Evolutionary conservation across 495 filamentous ascomycete genomes (phyloP).

Genomic region (Penicillium pulvis): DNA sequence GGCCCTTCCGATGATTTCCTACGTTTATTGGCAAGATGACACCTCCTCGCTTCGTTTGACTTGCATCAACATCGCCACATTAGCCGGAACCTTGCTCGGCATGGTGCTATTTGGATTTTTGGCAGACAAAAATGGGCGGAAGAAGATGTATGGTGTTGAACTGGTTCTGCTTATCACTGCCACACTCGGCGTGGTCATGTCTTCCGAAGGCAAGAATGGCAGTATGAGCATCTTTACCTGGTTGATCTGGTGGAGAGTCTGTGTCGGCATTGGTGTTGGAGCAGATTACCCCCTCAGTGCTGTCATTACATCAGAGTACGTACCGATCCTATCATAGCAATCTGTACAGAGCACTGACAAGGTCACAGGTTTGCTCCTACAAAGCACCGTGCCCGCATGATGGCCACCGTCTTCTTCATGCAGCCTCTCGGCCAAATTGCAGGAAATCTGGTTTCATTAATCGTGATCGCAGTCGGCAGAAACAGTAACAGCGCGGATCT

Average conservation of each 20-base stretch:
- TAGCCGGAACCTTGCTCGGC: conserved; percentile 60
- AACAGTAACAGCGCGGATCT: conserved; percentile 33
- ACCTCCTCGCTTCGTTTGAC: conserved; percentile 39
- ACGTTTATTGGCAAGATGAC: conserved; percentile 61
- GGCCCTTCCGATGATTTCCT: conserved; percentile 60
- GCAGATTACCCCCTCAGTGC: conserved; percentile 60
- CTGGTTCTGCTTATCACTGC: conserved; percentile 58
- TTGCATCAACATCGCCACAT: conserved; percentile 61
- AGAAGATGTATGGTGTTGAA: conserved; percentile 65
- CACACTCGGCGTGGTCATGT: conserved; percentile 58
- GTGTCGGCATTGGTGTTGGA: conserved; percentile 60
- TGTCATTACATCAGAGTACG: conserved; percentile 63
- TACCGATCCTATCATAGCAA: not conserved
- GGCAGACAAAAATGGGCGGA: conserved; percentile 63
- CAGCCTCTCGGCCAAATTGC: conserved; percentile 67
- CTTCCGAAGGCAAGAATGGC: conserved; percentile 38
- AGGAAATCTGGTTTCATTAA: conserved; percentile 53
- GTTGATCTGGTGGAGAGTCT: conserved; percentile 60
- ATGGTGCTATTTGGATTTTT: conserved; percentile 64
- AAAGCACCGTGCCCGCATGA: conserved; percentile 61
- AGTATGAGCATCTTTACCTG: conserved; percentile 60
- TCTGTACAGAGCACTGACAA: conserved; percentile 13
- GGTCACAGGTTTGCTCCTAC: conserved; percentile 56
- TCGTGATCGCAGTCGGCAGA: conserved; percentile 44
- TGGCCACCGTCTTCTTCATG: conserved; percentile 67